A percentile compares a stretch with the other conserved stretches of the same genome.
Conservation (phyloP, 495 filamentous ascomycete species). For the Trichocladium uniseriatum region DNA sequence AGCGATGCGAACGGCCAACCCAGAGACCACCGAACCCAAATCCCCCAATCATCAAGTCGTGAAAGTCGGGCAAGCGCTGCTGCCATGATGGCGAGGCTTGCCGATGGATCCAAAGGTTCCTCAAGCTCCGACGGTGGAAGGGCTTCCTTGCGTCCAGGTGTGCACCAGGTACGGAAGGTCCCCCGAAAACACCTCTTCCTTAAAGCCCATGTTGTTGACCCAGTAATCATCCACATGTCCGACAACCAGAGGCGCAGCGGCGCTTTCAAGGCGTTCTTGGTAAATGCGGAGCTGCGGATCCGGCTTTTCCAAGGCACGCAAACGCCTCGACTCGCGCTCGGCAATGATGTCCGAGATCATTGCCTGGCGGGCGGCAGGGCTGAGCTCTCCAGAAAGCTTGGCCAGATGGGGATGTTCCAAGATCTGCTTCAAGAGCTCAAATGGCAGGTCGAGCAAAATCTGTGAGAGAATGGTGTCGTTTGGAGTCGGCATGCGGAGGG, state of each 20-base stretch:
- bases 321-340: constrained; percentile 49
- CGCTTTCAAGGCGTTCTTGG: constrained; percentile 15
- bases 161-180: constrained; percentile 24
- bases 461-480: constrained; percentile 43
- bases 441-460: constrained; percentile 55
- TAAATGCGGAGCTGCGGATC: constrained; percentile 14
- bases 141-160: constrained; percentile 14
- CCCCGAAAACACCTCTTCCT: constrained; percentile 32
- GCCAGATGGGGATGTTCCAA: constrained; percentile 43
- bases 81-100: background rate
- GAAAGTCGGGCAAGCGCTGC: background rate
- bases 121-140: constrained; percentile 2
- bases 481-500: constrained; percentile 3
- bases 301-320: constrained; percentile 27
- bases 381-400: constrained; percentile 36
- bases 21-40: constrained; percentile 2
- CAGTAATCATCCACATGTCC: constrained; percentile 16
- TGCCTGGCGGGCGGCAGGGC: constrained; percentile 30
- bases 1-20: constrained; percentile 4
- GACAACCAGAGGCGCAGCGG: constrained; percentile 13
- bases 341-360: constrained; percentile 46
- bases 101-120: background rate
- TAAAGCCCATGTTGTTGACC: constrained; percentile 33
- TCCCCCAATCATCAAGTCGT: constrained; percentile 22
- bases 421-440: constrained; percentile 46